Evolutionary conservation across 1,284 basidiomycete species (phyloP).

Genomic region (Baeospora myosura): DNA sequence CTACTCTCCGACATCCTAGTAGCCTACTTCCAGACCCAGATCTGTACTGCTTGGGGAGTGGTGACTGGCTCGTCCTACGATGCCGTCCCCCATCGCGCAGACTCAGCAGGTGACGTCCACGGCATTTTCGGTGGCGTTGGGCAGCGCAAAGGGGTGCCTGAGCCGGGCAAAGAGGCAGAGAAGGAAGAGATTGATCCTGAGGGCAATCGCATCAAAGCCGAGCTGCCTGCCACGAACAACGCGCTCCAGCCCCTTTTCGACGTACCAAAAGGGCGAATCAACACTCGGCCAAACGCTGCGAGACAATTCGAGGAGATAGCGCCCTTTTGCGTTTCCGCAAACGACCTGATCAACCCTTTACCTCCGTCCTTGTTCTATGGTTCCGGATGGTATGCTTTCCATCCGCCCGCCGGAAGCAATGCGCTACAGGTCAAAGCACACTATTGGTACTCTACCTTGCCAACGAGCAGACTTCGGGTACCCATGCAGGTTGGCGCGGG

Average conservation of each 20-base stretch:
- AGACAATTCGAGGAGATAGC: slow-evolving; percentile 74
- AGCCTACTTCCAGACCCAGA: slow-evolving; percentile 81
- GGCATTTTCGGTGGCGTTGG: slow-evolving; percentile 72
- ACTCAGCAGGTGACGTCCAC: slow-evolving; percentile 32
- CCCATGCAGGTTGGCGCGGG: slow-evolving; percentile 69
- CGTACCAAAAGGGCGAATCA: slow-evolving; percentile 71
- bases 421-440: slow-evolving; percentile 54
- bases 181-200: slow-evolving; percentile 24
- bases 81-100: slow-evolving; percentile 39
- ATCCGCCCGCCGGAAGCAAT: slow-evolving; percentile 40
- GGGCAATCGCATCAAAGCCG: slow-evolving; percentile 20
- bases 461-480: slow-evolving; percentile 70
- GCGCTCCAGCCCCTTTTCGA: slow-evolving; percentile 30
- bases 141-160: slow-evolving; percentile 55
- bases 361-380: slow-evolving; percentile 86
- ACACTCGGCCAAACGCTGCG: slow-evolving; percentile 53
- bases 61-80: slow-evolving; percentile 62
- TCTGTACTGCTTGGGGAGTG: slow-evolving; percentile 79
- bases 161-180: slow-evolving; percentile 26
- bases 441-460: slow-evolving; percentile 83
- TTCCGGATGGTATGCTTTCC: slow-evolving; percentile 78
- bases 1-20: slow-evolving; percentile 80
- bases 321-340: slow-evolving; percentile 87
- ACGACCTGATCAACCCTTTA: slow-evolving; percentile 90
- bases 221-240: slow-evolving; percentile 20